Evolutionary conservation across 1,139 yeast genomes (phyloP).

Genomic region (Petasospora rhodanensis): DNA sequence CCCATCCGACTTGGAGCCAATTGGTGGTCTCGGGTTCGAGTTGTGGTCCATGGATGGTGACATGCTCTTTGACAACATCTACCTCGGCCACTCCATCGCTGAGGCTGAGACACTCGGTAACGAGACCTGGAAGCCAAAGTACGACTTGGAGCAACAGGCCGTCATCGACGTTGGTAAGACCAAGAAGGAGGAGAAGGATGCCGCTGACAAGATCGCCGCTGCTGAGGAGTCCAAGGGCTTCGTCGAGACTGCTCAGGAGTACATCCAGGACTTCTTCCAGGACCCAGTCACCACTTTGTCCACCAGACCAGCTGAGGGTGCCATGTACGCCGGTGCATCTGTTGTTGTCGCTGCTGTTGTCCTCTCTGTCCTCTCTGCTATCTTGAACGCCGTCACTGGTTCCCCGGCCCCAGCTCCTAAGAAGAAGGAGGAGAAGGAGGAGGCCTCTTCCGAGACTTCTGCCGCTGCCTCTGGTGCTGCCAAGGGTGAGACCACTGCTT

Average conservation of each 20-base stretch:
- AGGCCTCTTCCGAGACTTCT: constrained; percentile 21
- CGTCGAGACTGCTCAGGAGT: constrained; percentile 24
- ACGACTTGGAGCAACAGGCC: constrained; percentile 46
- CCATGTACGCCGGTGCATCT: constrained; percentile 41
- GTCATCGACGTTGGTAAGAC: constrained; percentile 35
- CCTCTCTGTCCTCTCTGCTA: constrained; percentile 36
- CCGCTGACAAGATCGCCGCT: constrained; percentile 14
- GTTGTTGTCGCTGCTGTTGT: constrained; percentile 36
- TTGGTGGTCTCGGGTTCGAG: constrained; percentile 86
- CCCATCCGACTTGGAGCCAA: constrained; percentile 61
- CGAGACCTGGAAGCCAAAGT: constrained; percentile 62
- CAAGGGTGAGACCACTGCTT: constrained; percentile 28
- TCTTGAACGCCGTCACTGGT: constrained; percentile 28
- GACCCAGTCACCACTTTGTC: constrained; percentile 42
- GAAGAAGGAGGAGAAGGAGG: constrained; percentile 7
- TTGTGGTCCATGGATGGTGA: constrained; percentile 82
- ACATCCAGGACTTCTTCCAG: constrained; percentile 34
- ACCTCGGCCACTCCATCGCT: constrained; percentile 71
- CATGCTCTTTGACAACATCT: constrained; percentile 75
- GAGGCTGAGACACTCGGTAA: constrained; percentile 88
- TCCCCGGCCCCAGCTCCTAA: constrained; percentile 7
- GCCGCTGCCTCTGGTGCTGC: constrained; percentile 25
- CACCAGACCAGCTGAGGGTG: constrained; percentile 45
- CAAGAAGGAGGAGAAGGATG: constrained; percentile 22
- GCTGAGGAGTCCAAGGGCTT: too few relatives aligned